These are phyloP conservation scores for Colletotrichum camelliae DNA, from an alignment of 2,329 filamentous ascomycete genomes.

Conservation along the genomic window DNA sequence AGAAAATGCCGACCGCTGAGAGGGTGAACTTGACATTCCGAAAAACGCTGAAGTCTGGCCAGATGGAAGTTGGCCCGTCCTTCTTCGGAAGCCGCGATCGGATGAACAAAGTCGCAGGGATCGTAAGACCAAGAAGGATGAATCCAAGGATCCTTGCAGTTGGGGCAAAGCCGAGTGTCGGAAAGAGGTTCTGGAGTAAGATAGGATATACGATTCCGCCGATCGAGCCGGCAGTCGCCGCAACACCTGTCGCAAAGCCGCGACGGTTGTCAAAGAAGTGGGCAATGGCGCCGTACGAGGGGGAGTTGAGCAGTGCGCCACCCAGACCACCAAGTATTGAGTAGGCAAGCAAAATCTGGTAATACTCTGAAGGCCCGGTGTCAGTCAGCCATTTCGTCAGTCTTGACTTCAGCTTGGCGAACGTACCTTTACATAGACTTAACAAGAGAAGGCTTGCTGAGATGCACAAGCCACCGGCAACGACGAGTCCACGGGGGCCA, in stretches of 20 bases:
- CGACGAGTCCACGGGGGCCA: slow-evolving; percentile 72
- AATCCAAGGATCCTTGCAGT: slow-evolving; percentile 55
- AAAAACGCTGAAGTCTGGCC: slow-evolving; percentile 69
- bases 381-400: background rate
- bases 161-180: slow-evolving; percentile 53
- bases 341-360: slow-evolving; percentile 81
- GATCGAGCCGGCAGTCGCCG: slow-evolving; percentile 73
- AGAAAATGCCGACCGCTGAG: slow-evolving; percentile 68
- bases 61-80: slow-evolving; percentile 46
- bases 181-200: slow-evolving; percentile 50
- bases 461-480: slow-evolving; percentile 66
- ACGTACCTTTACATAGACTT: slow-evolving; percentile 66
- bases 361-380: slow-evolving; percentile 57
- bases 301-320: slow-evolving; percentile 78
- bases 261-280: slow-evolving; percentile 81
- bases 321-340: slow-evolving; percentile 76
- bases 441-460: slow-evolving; percentile 69
- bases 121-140: slow-evolving; percentile 51
- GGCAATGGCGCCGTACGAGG: slow-evolving; percentile 74
- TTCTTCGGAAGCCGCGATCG: slow-evolving; percentile 59
- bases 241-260: slow-evolving; percentile 81
- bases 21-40: slow-evolving; percentile 63
- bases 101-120: slow-evolving; percentile 53
- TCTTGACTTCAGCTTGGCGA: background rate
- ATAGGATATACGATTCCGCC: slow-evolving; percentile 71